Conservation (phyloP, 129 eudicot genomes). For the Helianthus annuus region HanXRQr2.0-SUNRISE NC_035446.2:115836983-115837482, state of each 20-base stretch:
- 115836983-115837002: no score
- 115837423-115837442: neutral
- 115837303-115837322: no score
- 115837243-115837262: neutral
- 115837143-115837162: constrained; percentile 23
- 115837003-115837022: no score
- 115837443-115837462: neutral
- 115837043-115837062: no score
- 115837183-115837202: constrained; percentile 12
- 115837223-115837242: neutral
- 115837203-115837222: neutral
- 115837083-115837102: constrained; percentile 27
- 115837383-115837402: neutral
- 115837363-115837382: no score
- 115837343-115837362: no score
- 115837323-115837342: no score
- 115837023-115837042: no score
- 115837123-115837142: constrained; percentile 14
- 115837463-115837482: neutral
- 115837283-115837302: no score
- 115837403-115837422: neutral
- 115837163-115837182: constrained; percentile 7
- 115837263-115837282: neutral
- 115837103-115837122: constrained; percentile 23
- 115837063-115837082: no score